These are phyloP conservation scores for Biscutella laevigata DNA, from an alignment of 441 rosid species.

Conservation along the genomic window DNA sequence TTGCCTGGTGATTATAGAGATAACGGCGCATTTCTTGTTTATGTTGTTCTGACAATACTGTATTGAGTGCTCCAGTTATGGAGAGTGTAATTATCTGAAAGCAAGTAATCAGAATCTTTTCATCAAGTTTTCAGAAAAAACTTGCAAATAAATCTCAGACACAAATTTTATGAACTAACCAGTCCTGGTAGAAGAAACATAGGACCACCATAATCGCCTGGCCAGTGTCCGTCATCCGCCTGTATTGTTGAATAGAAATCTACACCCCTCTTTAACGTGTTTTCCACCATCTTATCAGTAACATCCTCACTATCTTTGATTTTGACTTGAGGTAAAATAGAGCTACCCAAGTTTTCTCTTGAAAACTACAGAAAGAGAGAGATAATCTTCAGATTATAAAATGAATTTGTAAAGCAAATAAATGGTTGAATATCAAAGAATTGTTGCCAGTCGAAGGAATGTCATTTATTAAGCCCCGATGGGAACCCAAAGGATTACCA, in stretches of 20 bases:
- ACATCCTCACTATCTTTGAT: conserved; percentile 41
- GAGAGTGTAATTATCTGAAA: conserved; percentile 71
- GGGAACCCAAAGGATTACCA: background rate
- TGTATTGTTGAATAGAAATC: conserved; percentile 61
- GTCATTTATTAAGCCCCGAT: background rate
- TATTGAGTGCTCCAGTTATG: conserved; percentile 74
- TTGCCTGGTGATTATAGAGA: conserved; percentile 84
- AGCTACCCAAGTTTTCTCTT: conserved; percentile 35
- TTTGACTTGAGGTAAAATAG: conserved; percentile 42
- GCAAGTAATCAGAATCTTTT: background rate
- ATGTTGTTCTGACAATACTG: conserved; percentile 66
- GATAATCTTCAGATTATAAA: background rate
- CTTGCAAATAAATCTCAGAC: background rate
- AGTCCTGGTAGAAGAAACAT: conserved; percentile 90
- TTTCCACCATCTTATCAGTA: conserved; percentile 37
- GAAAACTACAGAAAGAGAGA: conserved; percentile 39
- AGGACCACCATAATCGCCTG: conserved; percentile 97
- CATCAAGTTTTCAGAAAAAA: background rate
- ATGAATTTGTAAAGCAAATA: background rate
- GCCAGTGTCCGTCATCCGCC: conserved; percentile 91
- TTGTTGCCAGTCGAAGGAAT: background rate
- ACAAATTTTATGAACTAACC: conserved; percentile 34
- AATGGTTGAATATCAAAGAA: background rate
- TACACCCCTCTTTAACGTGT: conserved; percentile 52
- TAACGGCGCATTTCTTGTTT: conserved; percentile 75